Percentiles rank a stretch among this genome's conserved stretches.
These are phyloP conservation scores for Vaucheria bursata DNA, from an alignment of 352 stramenopile species.

Conservation along the genomic window DNA sequence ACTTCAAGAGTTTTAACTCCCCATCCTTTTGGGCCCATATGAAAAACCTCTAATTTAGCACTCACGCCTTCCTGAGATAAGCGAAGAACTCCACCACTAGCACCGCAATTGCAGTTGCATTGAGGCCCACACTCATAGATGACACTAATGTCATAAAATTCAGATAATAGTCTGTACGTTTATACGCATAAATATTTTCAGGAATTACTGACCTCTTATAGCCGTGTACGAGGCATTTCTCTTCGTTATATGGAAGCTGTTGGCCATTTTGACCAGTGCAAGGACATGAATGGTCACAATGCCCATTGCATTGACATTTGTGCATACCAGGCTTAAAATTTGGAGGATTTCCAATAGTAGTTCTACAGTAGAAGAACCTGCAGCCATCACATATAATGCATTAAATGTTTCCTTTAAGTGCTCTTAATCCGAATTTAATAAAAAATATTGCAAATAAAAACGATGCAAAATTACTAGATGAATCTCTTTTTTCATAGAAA, in stretches of 20 bases:
- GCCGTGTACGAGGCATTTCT: not conserved
- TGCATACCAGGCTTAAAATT: not conserved
- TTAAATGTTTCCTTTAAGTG: too few relatives aligned
- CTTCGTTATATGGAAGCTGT: not conserved
- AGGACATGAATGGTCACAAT: not conserved
- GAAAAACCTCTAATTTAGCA: not conserved
- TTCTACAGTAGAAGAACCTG: too few relatives aligned
- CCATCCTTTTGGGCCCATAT: not conserved
- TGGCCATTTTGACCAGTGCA: not conserved
- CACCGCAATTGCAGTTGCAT: not conserved
- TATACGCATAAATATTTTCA: too few relatives aligned
- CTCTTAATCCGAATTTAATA: too few relatives aligned
- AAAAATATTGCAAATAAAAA: too few relatives aligned
- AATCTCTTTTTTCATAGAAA: too few relatives aligned
- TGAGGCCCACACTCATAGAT: slow-evolving; percentile 9
- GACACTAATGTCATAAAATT: not conserved
- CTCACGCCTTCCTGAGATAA: not conserved
- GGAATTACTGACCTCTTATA: slow-evolving; percentile 1
- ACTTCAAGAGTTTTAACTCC: not conserved
- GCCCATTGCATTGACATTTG: not conserved
- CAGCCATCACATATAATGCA: too few relatives aligned
- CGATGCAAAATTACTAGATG: too few relatives aligned
- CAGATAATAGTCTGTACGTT: too few relatives aligned
- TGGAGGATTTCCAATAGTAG: too few relatives aligned
- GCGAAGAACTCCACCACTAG: not conserved